A percentile compares a stretch with the other conserved stretches of the same genome.
phyloP scores from a whole-genome alignment of 1,139 yeast genomes.

The Yamadazyma atlantica region DNA sequence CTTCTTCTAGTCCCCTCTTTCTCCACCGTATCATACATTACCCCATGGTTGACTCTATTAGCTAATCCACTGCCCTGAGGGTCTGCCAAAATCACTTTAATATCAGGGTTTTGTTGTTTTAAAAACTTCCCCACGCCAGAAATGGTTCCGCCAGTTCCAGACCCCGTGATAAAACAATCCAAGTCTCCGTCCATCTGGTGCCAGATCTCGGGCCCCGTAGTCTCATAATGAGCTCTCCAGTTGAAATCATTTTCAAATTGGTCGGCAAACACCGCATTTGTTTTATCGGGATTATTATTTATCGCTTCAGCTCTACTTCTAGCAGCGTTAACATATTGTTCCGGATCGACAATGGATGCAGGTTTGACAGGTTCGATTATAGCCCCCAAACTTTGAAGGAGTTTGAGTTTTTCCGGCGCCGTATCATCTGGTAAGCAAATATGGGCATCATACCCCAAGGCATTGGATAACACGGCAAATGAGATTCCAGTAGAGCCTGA shows the following conservation, averaged over 20 bases:
- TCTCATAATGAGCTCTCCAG: slow-evolving; percentile 77
- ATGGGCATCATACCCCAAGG: slow-evolving; percentile 85
- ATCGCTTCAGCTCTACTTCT: slow-evolving; percentile 59
- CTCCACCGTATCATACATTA: slow-evolving; percentile 88
- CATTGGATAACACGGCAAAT: slow-evolving; percentile 81
- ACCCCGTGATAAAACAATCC: slow-evolving; percentile 81
- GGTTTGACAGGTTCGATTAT: slow-evolving; percentile 87
- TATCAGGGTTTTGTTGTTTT: slow-evolving; percentile 44
- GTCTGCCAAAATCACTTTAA: slow-evolving; percentile 71
- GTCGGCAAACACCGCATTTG: slow-evolving; percentile 81
- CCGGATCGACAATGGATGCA: slow-evolving; percentile 91
- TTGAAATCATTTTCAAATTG: slow-evolving; percentile 93
- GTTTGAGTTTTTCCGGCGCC: slow-evolving; percentile 72
- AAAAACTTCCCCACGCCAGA: slow-evolving; percentile 80
- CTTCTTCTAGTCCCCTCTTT: slow-evolving; percentile 91
- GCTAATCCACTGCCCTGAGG: slow-evolving; percentile 95
- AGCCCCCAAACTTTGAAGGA: slow-evolving; percentile 78
- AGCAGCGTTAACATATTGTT: slow-evolving; percentile 91
- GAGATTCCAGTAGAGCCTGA: slow-evolving; percentile 96
- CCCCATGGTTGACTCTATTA: slow-evolving; percentile 84
- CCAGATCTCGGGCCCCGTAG: slow-evolving; percentile 92
- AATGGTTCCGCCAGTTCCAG: slow-evolving; percentile 77
- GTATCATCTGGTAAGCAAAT: slow-evolving; percentile 97
- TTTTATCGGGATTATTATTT: slow-evolving; percentile 38
- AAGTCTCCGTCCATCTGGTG: slow-evolving; percentile 58